phyloP scores from a whole-genome alignment of 2,329 filamentous ascomycete genomes.

The Coccinonectria pachysandricola region DNA sequence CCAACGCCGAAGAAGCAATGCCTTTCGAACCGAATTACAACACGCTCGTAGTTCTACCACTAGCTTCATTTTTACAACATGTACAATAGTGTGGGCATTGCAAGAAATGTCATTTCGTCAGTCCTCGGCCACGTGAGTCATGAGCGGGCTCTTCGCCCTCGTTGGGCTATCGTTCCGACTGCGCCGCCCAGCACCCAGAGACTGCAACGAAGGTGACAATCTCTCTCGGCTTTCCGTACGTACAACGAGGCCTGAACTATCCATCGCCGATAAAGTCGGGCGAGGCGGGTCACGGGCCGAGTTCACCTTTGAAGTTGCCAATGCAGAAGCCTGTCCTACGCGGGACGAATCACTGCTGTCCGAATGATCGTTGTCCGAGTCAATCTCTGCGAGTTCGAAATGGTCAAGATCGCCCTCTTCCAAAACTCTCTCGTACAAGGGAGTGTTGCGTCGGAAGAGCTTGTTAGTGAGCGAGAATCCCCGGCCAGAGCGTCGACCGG shows the following conservation, averaged over 20 bases:
- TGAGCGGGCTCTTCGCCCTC: constrained; percentile 46
- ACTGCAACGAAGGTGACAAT: constrained; percentile 46
- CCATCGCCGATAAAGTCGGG: constrained; percentile 36
- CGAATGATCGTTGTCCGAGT: constrained; percentile 53
- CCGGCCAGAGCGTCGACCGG: constrained; percentile 32
- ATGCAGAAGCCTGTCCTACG: constrained; percentile 52
- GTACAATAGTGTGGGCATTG: no score
- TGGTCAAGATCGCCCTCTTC: constrained; percentile 68
- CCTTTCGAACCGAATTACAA: no score
- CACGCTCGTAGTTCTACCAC: no score
- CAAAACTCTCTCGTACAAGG: constrained; percentile 71
- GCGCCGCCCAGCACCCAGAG: constrained; percentile 45
- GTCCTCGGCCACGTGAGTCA: constrained; percentile 37
- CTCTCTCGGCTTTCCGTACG: constrained; percentile 81
- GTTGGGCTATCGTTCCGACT: constrained; percentile 49
- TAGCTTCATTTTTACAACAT: no score
- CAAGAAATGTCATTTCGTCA: no score
- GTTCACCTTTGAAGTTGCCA: constrained; percentile 55
- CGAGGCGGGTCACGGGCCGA: constrained; percentile 37
- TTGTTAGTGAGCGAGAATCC: constrained; percentile 48
- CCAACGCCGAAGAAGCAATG: no score
- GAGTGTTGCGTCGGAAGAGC: constrained; percentile 49
- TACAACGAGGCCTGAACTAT: constrained; percentile 63
- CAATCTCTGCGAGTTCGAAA: constrained; percentile 65
- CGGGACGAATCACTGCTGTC: constrained; percentile 49